A percentile compares a stretch with the other conserved stretches of the same genome.
phyloP scores from a whole-genome alignment of 2,329 filamentous ascomycete genomes.

The Penicillium griseofulvum region DNA sequence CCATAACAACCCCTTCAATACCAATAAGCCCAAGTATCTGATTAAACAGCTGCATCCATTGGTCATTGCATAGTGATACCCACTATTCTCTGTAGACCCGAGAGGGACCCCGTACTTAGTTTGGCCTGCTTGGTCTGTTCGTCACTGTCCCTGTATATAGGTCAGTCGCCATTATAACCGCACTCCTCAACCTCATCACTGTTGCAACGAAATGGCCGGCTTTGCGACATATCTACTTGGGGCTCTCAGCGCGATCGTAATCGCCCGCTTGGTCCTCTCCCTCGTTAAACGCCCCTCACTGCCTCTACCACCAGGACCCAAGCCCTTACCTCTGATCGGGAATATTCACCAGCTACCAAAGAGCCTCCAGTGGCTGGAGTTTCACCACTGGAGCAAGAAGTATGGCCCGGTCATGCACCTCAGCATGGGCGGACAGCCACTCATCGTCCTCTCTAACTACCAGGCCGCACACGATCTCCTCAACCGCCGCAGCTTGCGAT shows the following conservation, averaged over 20 bases:
- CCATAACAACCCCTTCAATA: background rate
- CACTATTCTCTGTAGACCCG: background rate
- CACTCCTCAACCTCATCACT: background rate
- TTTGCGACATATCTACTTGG: background rate
- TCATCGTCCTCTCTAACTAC: background rate
- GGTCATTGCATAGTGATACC: background rate
- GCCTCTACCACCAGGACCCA: background rate
- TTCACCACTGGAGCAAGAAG: background rate
- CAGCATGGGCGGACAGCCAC: background rate
- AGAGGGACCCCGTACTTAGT: background rate
- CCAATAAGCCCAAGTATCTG: background rate
- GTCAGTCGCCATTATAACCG: background rate
- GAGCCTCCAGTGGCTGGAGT: background rate
- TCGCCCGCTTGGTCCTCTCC: background rate
- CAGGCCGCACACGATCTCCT: background rate
- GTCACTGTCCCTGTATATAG: background rate
- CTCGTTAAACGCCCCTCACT: background rate
- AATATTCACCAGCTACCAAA: background rate
- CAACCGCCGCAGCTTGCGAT: background rate
- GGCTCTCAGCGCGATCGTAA: background rate
- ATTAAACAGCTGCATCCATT: background rate
- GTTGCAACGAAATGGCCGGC: background rate
- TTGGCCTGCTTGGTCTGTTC: background rate
- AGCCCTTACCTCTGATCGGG: background rate
- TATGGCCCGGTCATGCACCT: background rate